phyloP scores from a whole-genome alignment of 2,329 filamentous ascomycete species.

The Talaromyces sp. region DNA sequence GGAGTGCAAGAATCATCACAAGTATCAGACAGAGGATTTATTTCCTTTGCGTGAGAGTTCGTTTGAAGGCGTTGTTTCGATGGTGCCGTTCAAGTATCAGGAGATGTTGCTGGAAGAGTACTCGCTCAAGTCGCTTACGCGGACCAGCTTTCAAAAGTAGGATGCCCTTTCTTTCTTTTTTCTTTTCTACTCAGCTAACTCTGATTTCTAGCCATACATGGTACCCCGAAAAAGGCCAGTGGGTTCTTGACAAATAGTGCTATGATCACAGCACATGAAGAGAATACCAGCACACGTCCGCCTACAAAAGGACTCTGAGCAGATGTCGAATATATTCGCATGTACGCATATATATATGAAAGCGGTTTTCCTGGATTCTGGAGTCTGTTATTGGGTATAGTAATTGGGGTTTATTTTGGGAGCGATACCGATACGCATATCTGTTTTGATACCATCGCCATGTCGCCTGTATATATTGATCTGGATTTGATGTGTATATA shows the following conservation, averaged over 20 bases:
- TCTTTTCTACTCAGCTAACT: background rate
- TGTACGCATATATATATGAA: too few species aligned
- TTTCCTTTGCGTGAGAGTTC: slow-evolving; percentile 69
- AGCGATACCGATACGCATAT: too few species aligned
- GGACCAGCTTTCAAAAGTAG: slow-evolving; percentile 33
- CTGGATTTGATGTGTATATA: background rate
- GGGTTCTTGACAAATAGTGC: background rate
- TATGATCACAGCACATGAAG: too few species aligned
- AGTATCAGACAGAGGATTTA: slow-evolving; percentile 64
- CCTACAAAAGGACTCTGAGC: too few species aligned
- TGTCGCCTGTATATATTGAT: background rate
- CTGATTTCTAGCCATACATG: slow-evolving; percentile 30
- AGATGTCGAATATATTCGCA: too few species aligned
- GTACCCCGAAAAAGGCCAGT: slow-evolving; percentile 19
- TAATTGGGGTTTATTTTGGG: too few species aligned
- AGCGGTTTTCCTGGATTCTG: too few species aligned
- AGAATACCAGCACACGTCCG: too few species aligned
- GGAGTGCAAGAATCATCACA: slow-evolving; percentile 76
- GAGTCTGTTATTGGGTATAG: too few species aligned
- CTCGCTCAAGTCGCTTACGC: slow-evolving; percentile 27
- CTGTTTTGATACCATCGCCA: background rate
- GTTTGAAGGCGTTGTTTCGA: slow-evolving; percentile 68
- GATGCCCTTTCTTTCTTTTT: slow-evolving; percentile 5
- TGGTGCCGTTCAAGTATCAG: slow-evolving; percentile 54
- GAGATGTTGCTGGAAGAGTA: slow-evolving; percentile 38